Percentiles rank a stretch among this genome's conserved stretches.
phyloP scores from a whole-genome alignment of 768 basidiomycete species.

The Collybiopsis confluens region DNA sequence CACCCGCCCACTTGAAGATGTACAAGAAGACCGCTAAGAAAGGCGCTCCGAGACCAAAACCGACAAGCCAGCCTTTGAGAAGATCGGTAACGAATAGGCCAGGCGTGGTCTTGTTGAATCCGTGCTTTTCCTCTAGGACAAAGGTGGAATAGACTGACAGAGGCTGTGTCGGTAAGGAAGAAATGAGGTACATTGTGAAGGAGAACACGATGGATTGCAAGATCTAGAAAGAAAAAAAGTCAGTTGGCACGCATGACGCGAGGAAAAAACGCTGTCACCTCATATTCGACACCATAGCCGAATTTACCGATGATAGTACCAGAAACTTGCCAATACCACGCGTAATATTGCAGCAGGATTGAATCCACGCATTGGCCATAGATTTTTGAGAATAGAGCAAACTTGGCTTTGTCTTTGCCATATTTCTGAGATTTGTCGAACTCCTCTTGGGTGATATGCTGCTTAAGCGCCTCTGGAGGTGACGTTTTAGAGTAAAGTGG shows the following conservation, averaged over 20 bases:
- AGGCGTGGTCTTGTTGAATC: conserved; percentile 93
- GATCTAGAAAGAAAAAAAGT: conserved; percentile 46
- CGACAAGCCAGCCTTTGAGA: conserved; percentile 74
- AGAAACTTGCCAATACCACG: conserved; percentile 75
- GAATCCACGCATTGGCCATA: conserved; percentile 74
- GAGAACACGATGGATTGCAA: conserved; percentile 78
- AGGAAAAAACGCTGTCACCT: conserved; percentile 42
- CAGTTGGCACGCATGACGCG: background rate
- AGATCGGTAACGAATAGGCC: conserved; percentile 73
- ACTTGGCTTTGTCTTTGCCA: conserved; percentile 86
- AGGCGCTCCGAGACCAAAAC: conserved; percentile 71
- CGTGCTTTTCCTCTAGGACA: conserved; percentile 90
- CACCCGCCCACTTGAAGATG: conserved; percentile 91
- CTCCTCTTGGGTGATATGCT: conserved; percentile 62
- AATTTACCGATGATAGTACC: conserved; percentile 44
- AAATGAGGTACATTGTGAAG: conserved; percentile 59
- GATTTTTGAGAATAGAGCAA: conserved; percentile 68
- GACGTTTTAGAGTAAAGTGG: conserved; percentile 74
- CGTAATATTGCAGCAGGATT: conserved; percentile 67
- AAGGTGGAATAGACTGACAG: conserved; percentile 85
- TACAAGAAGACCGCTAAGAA: conserved; percentile 84
- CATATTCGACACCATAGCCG: conserved; percentile 69
- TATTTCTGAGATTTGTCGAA: conserved; percentile 92
- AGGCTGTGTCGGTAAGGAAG: conserved; percentile 69
- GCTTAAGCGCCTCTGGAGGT: conserved; percentile 67